Percentiles rank a stretch among this genome's conserved stretches.
These are phyloP conservation scores for Aotearoamyces nothofagi DNA, from an alignment of 2,329 filamentous ascomycete species.

Conservation along the genomic window DNA sequence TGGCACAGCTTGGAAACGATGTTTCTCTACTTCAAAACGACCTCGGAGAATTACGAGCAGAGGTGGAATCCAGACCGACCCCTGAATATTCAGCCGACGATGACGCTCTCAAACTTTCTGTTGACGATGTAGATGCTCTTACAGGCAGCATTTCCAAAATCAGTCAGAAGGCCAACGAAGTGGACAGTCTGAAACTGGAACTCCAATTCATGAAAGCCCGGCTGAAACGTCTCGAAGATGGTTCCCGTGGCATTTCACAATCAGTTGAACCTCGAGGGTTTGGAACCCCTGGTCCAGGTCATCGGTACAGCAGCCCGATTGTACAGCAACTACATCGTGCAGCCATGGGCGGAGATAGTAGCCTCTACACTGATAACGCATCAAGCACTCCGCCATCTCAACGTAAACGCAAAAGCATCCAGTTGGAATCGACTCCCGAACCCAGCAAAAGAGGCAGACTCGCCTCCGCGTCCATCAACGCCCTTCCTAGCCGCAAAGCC, in stretches of 20 bases:
- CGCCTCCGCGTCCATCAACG: too few relatives aligned
- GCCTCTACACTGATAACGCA: too few relatives aligned
- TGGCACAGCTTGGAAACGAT: slow-evolving; percentile 1
- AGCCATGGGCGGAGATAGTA: too few relatives aligned
- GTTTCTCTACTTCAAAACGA: not conserved
- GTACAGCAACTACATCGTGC: too few relatives aligned
- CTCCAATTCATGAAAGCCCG: slow-evolving; percentile 10
- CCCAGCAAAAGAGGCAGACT: too few relatives aligned
- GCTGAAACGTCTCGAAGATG: slow-evolving; percentile 7
- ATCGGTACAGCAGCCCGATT: too few relatives aligned
- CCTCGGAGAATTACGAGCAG: slow-evolving; percentile 1
- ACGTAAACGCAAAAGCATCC: too few relatives aligned
- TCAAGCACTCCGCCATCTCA: too few relatives aligned
- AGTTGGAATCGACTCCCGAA: too few relatives aligned
- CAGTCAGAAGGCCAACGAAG: slow-evolving; percentile 11
- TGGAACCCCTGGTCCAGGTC: too few relatives aligned
- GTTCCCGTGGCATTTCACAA: not conserved
- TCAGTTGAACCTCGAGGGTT: too few relatives aligned
- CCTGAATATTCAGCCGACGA: slow-evolving; percentile 1
- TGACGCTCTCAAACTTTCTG: slow-evolving; percentile 1
- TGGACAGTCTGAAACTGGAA: slow-evolving; percentile 13
- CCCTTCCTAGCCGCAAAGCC: too few relatives aligned
- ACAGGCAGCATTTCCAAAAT: slow-evolving; percentile 9
- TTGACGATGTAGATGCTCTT: slow-evolving; percentile 8
- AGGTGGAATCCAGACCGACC: not conserved